phyloP scores from a whole-genome alignment of 2,329 filamentous ascomycete species.

The Fusarium sp. region DNA sequence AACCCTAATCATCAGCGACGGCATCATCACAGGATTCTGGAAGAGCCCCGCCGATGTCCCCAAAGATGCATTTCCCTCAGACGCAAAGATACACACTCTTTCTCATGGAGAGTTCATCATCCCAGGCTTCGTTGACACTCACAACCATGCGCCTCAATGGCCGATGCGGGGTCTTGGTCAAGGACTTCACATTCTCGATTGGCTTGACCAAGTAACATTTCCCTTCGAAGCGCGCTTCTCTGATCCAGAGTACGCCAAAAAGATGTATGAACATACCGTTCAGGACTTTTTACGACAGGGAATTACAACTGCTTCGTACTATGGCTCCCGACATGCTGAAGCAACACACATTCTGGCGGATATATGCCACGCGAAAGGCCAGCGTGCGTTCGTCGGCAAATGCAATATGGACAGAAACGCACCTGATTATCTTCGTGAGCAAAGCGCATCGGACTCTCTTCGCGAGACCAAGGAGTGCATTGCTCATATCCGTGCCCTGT shows the following conservation, averaged over 20 bases:
- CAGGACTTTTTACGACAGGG: conserved; percentile 15
- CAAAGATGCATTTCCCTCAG: neutral
- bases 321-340: conserved; percentile 19
- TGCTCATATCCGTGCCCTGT: conserved; percentile 1
- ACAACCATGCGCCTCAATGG: conserved; percentile 74
- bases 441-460: neutral
- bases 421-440: conserved; percentile 6
- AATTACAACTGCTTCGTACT: conserved; percentile 22
- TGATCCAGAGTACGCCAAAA: neutral
- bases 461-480: conserved; percentile 12
- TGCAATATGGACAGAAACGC: conserved; percentile 26
- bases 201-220: conserved; percentile 74
- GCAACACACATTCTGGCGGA: conserved; percentile 13
- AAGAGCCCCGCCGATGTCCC: neutral
- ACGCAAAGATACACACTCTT: neutral
- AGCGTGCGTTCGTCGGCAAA: conserved; percentile 23
- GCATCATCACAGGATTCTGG: conserved; percentile 11
- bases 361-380: conserved; percentile 3
- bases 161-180: conserved; percentile 61
- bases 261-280: conserved; percentile 15
- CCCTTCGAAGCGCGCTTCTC: conserved; percentile 43
- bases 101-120: conserved; percentile 46
- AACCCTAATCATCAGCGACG: neutral
- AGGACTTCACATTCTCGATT: conserved; percentile 68
- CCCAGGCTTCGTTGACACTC: conserved; percentile 73